These are phyloP conservation scores for Gliomastix tumulicola DNA, from an alignment of 2,329 filamentous ascomycete genomes.

Conservation along the genomic window DNA sequence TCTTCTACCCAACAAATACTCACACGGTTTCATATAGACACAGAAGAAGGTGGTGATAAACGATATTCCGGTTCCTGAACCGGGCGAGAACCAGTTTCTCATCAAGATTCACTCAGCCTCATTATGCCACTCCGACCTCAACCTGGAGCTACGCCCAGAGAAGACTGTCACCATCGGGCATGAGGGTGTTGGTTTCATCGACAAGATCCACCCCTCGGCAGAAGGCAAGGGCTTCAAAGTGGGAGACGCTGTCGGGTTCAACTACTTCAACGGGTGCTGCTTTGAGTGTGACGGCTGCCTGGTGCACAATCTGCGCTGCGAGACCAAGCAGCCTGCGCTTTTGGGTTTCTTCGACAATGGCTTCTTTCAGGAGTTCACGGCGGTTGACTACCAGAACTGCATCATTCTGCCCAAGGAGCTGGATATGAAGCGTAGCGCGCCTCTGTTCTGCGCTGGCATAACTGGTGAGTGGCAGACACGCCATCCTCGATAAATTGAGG, in stretches of 20 bases:
- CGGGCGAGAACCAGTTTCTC: slow-evolving; percentile 29
- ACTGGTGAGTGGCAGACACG: slow-evolving; percentile 26
- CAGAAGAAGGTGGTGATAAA: slow-evolving; percentile 24
- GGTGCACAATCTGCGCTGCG: slow-evolving; percentile 32
- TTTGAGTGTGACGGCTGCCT: slow-evolving; percentile 38
- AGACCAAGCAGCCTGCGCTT: slow-evolving; percentile 24
- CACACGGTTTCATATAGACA: slow-evolving; percentile 5
- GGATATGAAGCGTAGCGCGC: slow-evolving; percentile 27
- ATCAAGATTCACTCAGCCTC: slow-evolving; percentile 25
- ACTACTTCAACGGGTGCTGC: slow-evolving; percentile 36
- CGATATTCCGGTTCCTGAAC: slow-evolving; percentile 32
- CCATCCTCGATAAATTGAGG: too few species aligned
- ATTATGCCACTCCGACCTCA: slow-evolving; percentile 23
- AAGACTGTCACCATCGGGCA: slow-evolving; percentile 26
- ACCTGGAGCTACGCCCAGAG: slow-evolving; percentile 14
- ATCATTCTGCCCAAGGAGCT: slow-evolving; percentile 19
- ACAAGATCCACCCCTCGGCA: slow-evolving; percentile 23
- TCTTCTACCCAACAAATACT: background rate
- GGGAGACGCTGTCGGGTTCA: slow-evolving; percentile 36
- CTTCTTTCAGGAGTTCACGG: slow-evolving; percentile 38
- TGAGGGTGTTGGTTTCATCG: slow-evolving; percentile 36
- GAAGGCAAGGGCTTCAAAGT: slow-evolving; percentile 28
- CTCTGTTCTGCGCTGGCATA: slow-evolving; percentile 41
- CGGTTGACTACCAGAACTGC: slow-evolving; percentile 36
- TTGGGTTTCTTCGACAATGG: slow-evolving; percentile 35